Percentiles rank a stretch among this genome's conserved stretches.
phyloP scores from a whole-genome alignment of 306 rosid genomes.

The Comarum palustre region DNA sequence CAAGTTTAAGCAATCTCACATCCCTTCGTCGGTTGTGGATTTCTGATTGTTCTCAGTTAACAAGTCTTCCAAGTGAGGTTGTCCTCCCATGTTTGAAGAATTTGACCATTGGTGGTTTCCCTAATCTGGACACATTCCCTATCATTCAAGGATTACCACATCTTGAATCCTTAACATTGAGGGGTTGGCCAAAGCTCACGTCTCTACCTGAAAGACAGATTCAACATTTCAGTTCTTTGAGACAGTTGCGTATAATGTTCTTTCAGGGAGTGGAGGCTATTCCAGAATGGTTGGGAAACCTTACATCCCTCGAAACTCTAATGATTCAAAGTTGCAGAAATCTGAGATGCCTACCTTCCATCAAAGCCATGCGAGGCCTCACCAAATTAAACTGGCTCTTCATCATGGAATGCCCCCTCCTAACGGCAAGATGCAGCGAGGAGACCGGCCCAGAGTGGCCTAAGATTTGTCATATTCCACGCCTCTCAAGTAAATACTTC shows the following conservation, averaged over 20 bases:
- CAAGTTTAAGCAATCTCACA: not conserved
- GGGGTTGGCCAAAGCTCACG: not conserved
- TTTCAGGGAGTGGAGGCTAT: not conserved
- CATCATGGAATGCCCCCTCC: not conserved
- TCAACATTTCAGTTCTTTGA: not conserved
- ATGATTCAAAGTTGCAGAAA: fast-evolving
- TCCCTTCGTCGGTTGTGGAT: not conserved
- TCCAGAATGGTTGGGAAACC: not conserved
- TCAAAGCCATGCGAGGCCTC: not conserved
- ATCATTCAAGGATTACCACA: not conserved
- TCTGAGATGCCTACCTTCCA: not conserved
- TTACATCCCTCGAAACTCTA: not conserved
- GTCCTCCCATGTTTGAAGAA: too few relatives aligned
- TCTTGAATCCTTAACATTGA: not conserved
- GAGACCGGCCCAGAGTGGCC: not conserved
- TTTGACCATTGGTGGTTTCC: too few relatives aligned
- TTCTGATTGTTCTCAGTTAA: not conserved
- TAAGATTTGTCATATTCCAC: not conserved
- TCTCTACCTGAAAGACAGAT: not conserved
- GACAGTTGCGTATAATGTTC: not conserved
- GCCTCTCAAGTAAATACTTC: not conserved
- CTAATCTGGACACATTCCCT: too few relatives aligned
- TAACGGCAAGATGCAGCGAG: not conserved
- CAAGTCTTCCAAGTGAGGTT: too few relatives aligned
- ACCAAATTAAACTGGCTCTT: not conserved